Percentiles rank a stretch among this genome's conserved stretches.
Evolutionary conservation across 371 early-diverging fungal genomes (phyloP).

Genomic region (Syncephalis plumigaleata): DNA sequence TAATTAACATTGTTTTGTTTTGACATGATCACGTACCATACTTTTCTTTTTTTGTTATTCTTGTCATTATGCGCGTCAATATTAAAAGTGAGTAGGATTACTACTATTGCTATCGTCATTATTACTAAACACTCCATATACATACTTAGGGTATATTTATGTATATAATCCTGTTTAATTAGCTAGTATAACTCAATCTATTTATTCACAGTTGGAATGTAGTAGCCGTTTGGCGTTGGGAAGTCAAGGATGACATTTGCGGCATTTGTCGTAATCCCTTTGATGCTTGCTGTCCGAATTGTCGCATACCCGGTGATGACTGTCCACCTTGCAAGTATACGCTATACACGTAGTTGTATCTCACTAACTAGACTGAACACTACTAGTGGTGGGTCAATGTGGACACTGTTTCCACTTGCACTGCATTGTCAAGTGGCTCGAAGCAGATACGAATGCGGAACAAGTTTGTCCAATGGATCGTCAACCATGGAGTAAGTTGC

Average conservation of each 20-base stretch:
- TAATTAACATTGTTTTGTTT: no score
- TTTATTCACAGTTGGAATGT: conserved; percentile 35
- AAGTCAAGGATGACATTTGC: conserved; percentile 68
- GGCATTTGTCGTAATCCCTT: conserved; percentile 67
- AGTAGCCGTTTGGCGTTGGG: conserved; percentile 59
- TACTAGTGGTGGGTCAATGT: conserved; percentile 71
- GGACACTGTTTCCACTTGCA: conserved; percentile 81
- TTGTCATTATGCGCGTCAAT: no score
- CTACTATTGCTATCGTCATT: no score
- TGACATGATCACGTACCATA: no score
- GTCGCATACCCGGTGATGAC: conserved; percentile 74
- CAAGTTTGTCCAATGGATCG: conserved; percentile 78
- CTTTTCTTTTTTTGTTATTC: no score
- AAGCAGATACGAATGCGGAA: conserved; percentile 30
- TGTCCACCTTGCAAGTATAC: conserved; percentile 46
- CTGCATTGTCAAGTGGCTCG: conserved; percentile 68
- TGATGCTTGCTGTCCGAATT: conserved; percentile 66
- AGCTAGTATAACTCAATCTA: neutral
- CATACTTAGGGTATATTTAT: no score
- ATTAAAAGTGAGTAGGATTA: no score
- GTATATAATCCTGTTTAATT: no score
- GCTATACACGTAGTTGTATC: neutral
- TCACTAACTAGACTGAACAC: neutral
- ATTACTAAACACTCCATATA: no score
- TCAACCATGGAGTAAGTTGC: conserved; percentile 36